A percentile compares a stretch with the other conserved stretches of the same genome.
These are phyloP conservation scores for Neoascochyta sp. DNA, from an alignment of 2,329 filamentous ascomycete species.

Conservation along the genomic window DNA sequence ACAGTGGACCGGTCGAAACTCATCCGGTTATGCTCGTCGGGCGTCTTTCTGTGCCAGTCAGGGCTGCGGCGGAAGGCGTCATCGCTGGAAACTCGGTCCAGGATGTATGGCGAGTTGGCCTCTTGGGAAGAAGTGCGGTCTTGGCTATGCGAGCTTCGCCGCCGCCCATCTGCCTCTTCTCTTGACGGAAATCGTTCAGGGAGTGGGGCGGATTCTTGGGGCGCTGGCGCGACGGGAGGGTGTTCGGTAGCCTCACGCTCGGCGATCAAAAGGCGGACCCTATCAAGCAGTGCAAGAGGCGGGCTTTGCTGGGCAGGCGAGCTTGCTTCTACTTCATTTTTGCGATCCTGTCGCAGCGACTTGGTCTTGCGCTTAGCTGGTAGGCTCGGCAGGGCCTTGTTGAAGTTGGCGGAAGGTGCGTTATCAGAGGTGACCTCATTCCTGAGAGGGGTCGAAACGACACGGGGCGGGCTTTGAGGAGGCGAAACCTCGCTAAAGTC, in stretches of 20 bases:
- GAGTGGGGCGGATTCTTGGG: conserved; percentile 9
- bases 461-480: conserved; percentile 16
- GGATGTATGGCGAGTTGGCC: conserved; percentile 15
- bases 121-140: conserved; percentile 30
- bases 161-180: conserved; percentile 27
- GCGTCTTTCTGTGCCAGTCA: conserved; percentile 29
- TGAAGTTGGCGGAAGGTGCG: conserved; percentile 13
- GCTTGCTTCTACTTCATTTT: too few species aligned
- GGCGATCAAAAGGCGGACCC: conserved; percentile 22
- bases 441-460: too few species aligned
- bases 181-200: conserved; percentile 20
- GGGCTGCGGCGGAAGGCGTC: conserved; percentile 30
- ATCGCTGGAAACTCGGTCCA: conserved; percentile 27
- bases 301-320: too few species aligned
- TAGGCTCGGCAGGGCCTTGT: conserved; percentile 22
- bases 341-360: too few species aligned
- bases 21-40: conserved; percentile 33
- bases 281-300: conserved; percentile 23
- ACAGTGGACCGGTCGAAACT: conserved; percentile 38
- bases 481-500: conserved; percentile 22
- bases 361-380: conserved; percentile 8
- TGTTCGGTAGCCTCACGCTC: conserved; percentile 14
- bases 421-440: too few species aligned
- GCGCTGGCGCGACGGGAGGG: conserved; percentile 12
- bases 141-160: conserved; percentile 26